Percentiles rank a stretch among this genome's conserved stretches.
Conservation (phyloP, 257 asterid species). For the Gentiana macrophylla region DNA sequence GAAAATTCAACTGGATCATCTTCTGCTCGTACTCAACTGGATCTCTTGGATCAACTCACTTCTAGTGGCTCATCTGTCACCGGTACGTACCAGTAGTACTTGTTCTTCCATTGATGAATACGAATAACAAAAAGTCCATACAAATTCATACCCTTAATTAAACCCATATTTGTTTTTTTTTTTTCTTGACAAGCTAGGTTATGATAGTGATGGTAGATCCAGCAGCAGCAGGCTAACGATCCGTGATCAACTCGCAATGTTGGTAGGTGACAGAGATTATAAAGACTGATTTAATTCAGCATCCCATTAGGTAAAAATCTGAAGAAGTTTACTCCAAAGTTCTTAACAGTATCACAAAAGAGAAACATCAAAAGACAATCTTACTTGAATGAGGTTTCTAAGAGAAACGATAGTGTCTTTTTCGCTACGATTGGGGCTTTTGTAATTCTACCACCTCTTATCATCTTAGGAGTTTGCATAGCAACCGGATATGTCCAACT, state of each 20-base stretch:
- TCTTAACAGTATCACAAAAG: slow-evolving; percentile 77
- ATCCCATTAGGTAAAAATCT: slow-evolving; percentile 80
- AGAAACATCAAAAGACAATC: slow-evolving; percentile 80
- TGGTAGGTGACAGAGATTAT: slow-evolving; percentile 53
- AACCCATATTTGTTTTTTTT: not conserved
- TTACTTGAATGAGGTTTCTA: slow-evolving; percentile 71
- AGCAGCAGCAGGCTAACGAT: slow-evolving; percentile 31
- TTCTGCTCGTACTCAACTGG: slow-evolving; percentile 65
- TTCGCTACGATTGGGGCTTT: slow-evolving; percentile 89
- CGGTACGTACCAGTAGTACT: slow-evolving; percentile 19
- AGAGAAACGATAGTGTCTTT: slow-evolving; percentile 74
- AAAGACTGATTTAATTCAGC: slow-evolving; percentile 31
- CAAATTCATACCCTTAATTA: not conserved
- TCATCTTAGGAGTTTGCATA: slow-evolving; percentile 77
- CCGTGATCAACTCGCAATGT: slow-evolving; percentile 66
- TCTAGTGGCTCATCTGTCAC: slow-evolving; percentile 39
- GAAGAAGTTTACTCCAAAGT: slow-evolving; percentile 61
- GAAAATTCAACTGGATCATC: slow-evolving; percentile 24
- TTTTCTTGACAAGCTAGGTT: slow-evolving; percentile 27
- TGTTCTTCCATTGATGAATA: not conserved
- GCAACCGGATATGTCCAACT: slow-evolving; percentile 93
- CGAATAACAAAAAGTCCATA: not conserved
- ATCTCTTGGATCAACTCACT: slow-evolving; percentile 75
- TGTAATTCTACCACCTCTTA: slow-evolving; percentile 62
- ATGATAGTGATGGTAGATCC: slow-evolving; percentile 37